Evolutionary conservation across 306 rosid genomes (phyloP), one percentile per base, ranked within the genome.

Genomic region (Medicago truncatula): DNA sequence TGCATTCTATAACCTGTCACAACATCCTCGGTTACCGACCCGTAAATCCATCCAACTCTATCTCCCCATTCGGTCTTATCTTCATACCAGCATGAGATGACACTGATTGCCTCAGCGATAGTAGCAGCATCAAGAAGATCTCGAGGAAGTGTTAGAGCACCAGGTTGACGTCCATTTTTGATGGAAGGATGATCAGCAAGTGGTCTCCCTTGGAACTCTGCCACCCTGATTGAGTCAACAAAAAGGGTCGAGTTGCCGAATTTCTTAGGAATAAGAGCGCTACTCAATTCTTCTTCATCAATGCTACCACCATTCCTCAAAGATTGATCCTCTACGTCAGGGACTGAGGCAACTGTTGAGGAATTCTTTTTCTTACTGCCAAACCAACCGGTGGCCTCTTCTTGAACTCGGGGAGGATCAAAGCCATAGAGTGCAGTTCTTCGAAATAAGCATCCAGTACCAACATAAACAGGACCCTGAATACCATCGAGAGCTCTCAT

Each of bases 1-100:
- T 91, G 96, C 96, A 91, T 91, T 75, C 96, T 82, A 25, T 88
- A 89, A 12, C 96, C 92, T 2, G 96, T 91, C 57, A 91, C 96
- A 47, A 91, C 96, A 77, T 91, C 96, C 71, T 91, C 96, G 1
- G 96, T 91, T 7, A 91, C 96, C 0, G 93, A 91, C 6, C 96
- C 96, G 28, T 91, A 91, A 81, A 91, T 91, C 96, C 96, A 91
- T 40, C 96, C 96, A 17, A 91, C 60, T 18, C 90, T 76, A 13
- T 54, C 44, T 36, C 96, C 96, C 96, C 96, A 91, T 75, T 87
- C 96, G 5, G 96, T 91, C 50, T 89, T 91, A 18, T 91, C 96
- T 34, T 91, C 96, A 5, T 85, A 91, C 94, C 94, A 91, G 71
- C 94, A 91, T 0, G 97, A 89, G 68, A 91, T 87, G 15, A 85